phyloP scores from a whole-genome alignment of 768 basidiomycete genomes.

The Trametes gibbosa region DNA sequence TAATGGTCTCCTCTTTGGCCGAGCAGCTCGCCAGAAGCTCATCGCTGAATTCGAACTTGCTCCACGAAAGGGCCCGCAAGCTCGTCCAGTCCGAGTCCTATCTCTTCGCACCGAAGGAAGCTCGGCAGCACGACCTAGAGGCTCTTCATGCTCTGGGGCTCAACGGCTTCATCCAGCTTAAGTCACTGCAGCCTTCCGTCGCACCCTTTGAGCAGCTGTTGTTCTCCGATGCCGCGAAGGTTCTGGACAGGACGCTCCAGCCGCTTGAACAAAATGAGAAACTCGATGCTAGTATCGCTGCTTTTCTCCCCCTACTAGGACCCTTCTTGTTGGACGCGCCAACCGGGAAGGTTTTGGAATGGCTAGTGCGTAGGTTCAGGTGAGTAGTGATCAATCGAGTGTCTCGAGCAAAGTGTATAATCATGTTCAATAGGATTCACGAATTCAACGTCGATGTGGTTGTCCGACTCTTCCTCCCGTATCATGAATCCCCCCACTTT shows the following conservation, averaged over 20 bases:
- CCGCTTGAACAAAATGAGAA: slow-evolving; percentile 57
- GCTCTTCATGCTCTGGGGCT: slow-evolving; percentile 77
- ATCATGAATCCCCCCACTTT: slow-evolving; percentile 94
- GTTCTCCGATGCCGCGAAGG: slow-evolving; percentile 78
- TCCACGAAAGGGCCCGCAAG: slow-evolving; percentile 62
- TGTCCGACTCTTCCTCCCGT: slow-evolving; percentile 84
- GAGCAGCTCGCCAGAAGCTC: slow-evolving; percentile 74
- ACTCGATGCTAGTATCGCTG: slow-evolving; percentile 59
- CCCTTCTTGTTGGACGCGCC: slow-evolving; percentile 81
- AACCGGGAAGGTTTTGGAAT: slow-evolving; percentile 83
- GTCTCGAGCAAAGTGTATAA: background rate
- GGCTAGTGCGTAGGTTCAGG: slow-evolving; percentile 94
- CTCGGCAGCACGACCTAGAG: slow-evolving; percentile 84
- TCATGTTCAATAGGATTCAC: slow-evolving; percentile 57
- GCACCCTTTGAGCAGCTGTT: slow-evolving; percentile 62
- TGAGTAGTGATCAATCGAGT: slow-evolving; percentile 31
- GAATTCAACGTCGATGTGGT: slow-evolving; percentile 87
- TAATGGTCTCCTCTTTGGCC: slow-evolving; percentile 72
- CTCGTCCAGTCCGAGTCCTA: slow-evolving; percentile 70
- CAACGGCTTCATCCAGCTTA: slow-evolving; percentile 75
- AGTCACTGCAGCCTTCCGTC: slow-evolving; percentile 57
- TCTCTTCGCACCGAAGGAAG: slow-evolving; percentile 80
- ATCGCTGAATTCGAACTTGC: slow-evolving; percentile 74
- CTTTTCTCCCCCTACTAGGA: slow-evolving; percentile 69
- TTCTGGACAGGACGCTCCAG: slow-evolving; percentile 76